Percentiles rank a stretch among this genome's conserved stretches.
phyloP scores from a whole-genome alignment of 106 monocot genomes.

The Gastrodia elata region DNA sequence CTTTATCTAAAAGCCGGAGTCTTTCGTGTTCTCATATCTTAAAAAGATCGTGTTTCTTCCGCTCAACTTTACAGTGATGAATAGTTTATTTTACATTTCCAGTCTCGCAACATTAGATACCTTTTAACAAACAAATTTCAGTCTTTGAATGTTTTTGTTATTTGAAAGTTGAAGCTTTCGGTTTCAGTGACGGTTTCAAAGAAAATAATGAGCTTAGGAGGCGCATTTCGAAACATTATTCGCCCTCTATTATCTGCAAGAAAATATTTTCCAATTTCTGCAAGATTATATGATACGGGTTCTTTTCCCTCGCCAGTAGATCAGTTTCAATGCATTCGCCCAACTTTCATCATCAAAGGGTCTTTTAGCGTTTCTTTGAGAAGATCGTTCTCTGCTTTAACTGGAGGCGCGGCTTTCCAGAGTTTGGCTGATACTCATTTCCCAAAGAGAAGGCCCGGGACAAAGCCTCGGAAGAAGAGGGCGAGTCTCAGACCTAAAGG shows the following conservation, averaged over 20 bases:
- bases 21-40: not conserved
- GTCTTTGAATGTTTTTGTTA: not conserved
- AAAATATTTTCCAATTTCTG: not conserved
- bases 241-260: slow-evolving; percentile 7
- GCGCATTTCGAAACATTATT: not conserved
- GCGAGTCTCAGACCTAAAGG: slow-evolving; percentile 74
- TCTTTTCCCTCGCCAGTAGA: not conserved
- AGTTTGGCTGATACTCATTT: slow-evolving; percentile 59
- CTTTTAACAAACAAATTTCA: not conserved
- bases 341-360: not conserved
- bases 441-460: slow-evolving; percentile 79
- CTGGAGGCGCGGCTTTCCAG: slow-evolving; percentile 5
- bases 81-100: not conserved
- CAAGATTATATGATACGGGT: too few relatives aligned
- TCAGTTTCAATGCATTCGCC: not conserved
- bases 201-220: slow-evolving; percentile 6
- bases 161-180: not conserved
- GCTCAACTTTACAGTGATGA: too few relatives aligned
- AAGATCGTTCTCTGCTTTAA: not conserved
- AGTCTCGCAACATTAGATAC: not conserved
- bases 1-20: not conserved
- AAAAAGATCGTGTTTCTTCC: not conserved
- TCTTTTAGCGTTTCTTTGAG: not conserved
- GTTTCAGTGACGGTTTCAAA: not conserved
- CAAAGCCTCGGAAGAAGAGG: slow-evolving; percentile 55